Percentiles rank a stretch among this genome's conserved stretches.
phyloP scores from a whole-genome alignment of 345 rosid species.

The Citrus glauca region DNA sequence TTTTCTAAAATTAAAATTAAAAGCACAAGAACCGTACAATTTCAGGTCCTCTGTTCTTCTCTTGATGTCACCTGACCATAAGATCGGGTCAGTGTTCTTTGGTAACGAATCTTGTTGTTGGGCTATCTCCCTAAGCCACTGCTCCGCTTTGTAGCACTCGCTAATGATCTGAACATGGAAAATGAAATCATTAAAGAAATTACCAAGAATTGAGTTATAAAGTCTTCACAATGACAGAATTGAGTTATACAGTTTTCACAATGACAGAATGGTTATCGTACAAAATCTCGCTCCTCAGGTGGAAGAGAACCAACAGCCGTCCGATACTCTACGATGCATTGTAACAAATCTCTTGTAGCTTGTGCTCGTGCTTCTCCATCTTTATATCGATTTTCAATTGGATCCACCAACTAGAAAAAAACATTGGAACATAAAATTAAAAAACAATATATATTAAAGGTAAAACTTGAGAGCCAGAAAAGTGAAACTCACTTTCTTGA shows the following conservation, averaged over 20 bases:
- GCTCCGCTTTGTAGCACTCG: constrained; percentile 51
- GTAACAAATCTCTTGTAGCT: constrained; percentile 40
- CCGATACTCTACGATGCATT: constrained; percentile 36
- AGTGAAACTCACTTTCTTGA: constrained; percentile 34
- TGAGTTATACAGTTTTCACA: not conserved
- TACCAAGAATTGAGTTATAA: not conserved
- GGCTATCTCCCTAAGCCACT: constrained; percentile 52
- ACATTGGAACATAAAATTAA: constrained; percentile 1
- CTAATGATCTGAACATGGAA: constrained; percentile 32
- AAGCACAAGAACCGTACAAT: constrained; percentile 25
- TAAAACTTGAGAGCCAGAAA: not conserved
- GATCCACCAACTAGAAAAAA: constrained; percentile 42
- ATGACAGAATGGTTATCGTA: constrained; percentile 7
- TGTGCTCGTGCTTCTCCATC: constrained; percentile 51
- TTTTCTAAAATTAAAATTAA: not conserved
- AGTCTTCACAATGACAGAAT: constrained; percentile 2
- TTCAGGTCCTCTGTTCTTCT: constrained; percentile 39
- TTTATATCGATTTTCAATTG: constrained; percentile 43
- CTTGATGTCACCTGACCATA: constrained; percentile 50
- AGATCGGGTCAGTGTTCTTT: constrained; percentile 35
- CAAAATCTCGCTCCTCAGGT: constrained; percentile 34
- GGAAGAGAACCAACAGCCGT: constrained; percentile 34
- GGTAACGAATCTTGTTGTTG: constrained; percentile 48
- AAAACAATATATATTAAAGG: not conserved
- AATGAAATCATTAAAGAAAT: not conserved